phyloP scores from a whole-genome alignment of 2,329 filamentous ascomycete genomes.

The Drechslerella dactyloides region DNA sequence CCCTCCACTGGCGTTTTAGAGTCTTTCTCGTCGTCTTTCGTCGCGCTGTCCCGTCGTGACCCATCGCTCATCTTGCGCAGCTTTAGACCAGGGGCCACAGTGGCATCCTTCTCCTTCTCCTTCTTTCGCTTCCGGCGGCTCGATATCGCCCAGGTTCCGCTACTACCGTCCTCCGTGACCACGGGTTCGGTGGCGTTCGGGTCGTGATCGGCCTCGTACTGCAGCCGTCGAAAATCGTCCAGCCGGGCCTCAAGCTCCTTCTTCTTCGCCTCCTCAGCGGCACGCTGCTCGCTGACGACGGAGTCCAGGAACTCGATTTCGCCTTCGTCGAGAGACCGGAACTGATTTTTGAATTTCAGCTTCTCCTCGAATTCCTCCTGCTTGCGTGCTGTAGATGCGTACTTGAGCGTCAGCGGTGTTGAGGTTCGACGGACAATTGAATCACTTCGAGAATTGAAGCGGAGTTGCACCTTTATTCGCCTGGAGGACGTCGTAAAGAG shows the following conservation, averaged over 20 bases:
- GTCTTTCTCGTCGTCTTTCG: conserved; percentile 11
- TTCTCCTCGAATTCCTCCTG: conserved; percentile 82
- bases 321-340: conserved; percentile 76
- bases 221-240: conserved; percentile 64
- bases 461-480: conserved; percentile 73
- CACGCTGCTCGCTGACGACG: conserved; percentile 62
- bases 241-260: conserved; percentile 67
- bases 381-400: conserved; percentile 70
- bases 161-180: conserved; percentile 19
- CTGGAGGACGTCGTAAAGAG: conserved; percentile 76
- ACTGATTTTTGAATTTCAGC: conserved; percentile 75
- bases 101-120: conserved; percentile 43
- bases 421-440: conserved; percentile 5
- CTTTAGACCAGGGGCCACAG: conserved; percentile 25
- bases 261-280: conserved; percentile 65
- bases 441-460: not conserved
- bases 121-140: conserved; percentile 45
- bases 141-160: conserved; percentile 39
- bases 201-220: conserved; percentile 56
- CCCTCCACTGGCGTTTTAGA: not conserved
- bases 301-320: conserved; percentile 77
- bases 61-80: conserved; percentile 49
- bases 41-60: conserved; percentile 23
- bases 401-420: conserved; percentile 8
- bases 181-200: conserved; percentile 14